These are phyloP conservation scores for Escovopsis sp. DNA, from an alignment of 2,329 filamentous ascomycete species.

Conservation along the genomic window DNA sequence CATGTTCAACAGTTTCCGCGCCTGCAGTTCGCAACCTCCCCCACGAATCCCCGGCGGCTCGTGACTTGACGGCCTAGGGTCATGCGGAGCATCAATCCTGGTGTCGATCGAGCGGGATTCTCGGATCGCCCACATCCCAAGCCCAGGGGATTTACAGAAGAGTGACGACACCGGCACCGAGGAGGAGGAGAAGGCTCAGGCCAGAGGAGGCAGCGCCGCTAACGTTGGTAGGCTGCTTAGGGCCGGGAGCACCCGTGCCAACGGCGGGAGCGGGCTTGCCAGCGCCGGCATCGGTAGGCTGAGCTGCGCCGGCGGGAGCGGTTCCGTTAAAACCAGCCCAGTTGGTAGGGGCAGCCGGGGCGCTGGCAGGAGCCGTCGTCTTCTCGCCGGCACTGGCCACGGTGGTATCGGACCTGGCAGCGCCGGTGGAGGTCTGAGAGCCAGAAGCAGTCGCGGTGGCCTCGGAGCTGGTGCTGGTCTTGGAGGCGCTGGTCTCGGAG, in stretches of 20 bases:
- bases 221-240: conserved; percentile 10
- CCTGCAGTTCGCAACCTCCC: neutral
- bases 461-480: conserved; percentile 15
- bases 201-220: conserved; percentile 18
- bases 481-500: conserved; percentile 12
- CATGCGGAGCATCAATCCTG: too few species aligned
- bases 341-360: conserved; percentile 15
- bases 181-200: conserved; percentile 22
- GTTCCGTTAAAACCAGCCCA: conserved; percentile 18
- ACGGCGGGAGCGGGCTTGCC: conserved; percentile 4
- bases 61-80: too few species aligned
- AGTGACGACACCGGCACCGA: conserved; percentile 20
- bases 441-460: conserved; percentile 13
- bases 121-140: too few species aligned
- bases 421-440: conserved; percentile 3
- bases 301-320: conserved; percentile 9
- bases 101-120: too few species aligned
- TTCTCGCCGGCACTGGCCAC: conserved; percentile 9
- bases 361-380: conserved; percentile 14
- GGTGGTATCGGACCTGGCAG: neutral
- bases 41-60: conserved; percentile 1
- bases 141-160: conserved; percentile 16
- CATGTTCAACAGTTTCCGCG: too few species aligned
- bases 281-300: conserved; percentile 7
- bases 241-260: conserved; percentile 4